Evolutionary conservation across 2,329 filamentous ascomycete species (phyloP), one percentile per base, ranked within the genome.

Genomic region (Phoma sp.): DNA sequence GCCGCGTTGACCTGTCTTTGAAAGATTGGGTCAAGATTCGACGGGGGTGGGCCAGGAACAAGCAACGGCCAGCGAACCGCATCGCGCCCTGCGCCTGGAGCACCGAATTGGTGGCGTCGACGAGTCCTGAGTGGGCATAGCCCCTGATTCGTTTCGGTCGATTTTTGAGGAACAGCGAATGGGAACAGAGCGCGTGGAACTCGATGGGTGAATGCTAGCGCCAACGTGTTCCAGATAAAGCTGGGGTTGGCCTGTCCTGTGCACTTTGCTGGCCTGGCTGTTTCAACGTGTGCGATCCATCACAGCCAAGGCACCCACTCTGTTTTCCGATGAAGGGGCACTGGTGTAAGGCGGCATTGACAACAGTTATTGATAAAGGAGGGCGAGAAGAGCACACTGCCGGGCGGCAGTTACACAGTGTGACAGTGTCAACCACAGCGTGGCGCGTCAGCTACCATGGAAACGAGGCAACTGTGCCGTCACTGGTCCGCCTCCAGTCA

Each of bases 191-290:
- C 21, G 56, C 56, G 51, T 49, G 46, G 55, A 39, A 25, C 49
- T 49, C 25, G 50, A 49, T 47, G 46, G 57, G 47, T 29, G 37
- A 46, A 51, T 50, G 43, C 46, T 50, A 51, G 52, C 63, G 64
- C 66, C 62, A 62, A 59, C 55, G 60, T 61, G 66, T 70, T 67
- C 57, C 64, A 69, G 63, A 55, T 64, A 63, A 49, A 57, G 52
- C 55, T 51, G 61, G 62, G 58, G 51, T 61, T 62, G 51, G 49
- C 49, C 51, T 43, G 51, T 58, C 51, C 58, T 54, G 55, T 56
- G 29, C 49, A 33, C 40, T 33, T 55, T 39, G 56, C 58, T 61
- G 58, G 56, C 53, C 45, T 45, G 62, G 56, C 50, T 48, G 67
- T 68, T 69, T 69, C 67, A 67, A 68, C 58, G 41, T 40, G 21